A percentile compares a stretch with the other conserved stretches of the same genome.
phyloP scores from a whole-genome alignment of 1,284 basidiomycete species.

The Papiliotrema nemorosa region DNA sequence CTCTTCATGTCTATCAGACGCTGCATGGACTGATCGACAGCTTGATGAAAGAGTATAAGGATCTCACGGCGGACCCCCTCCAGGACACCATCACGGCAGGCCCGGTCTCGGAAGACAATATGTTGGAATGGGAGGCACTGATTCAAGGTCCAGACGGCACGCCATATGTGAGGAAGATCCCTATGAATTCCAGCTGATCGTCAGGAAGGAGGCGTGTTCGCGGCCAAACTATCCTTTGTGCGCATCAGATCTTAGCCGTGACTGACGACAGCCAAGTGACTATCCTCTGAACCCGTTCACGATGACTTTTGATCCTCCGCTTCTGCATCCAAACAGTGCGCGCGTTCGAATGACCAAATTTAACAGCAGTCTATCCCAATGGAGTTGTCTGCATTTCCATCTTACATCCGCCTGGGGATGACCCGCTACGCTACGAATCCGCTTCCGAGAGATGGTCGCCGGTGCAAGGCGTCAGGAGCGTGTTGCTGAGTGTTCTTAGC shows the following conservation, averaged over 20 bases:
- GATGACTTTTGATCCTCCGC: constrained; percentile 95
- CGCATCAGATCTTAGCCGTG: constrained; percentile 44
- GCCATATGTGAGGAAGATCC: constrained; percentile 69
- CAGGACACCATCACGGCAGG: constrained; percentile 87
- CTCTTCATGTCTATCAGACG: background rate
- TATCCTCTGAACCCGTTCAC: constrained; percentile 96
- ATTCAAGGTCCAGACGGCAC: constrained; percentile 96
- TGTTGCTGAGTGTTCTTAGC: constrained; percentile 89
- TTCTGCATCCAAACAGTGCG: constrained; percentile 97
- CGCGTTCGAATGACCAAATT: constrained; percentile 5
- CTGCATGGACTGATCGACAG: constrained; percentile 40
- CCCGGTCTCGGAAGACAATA: constrained; percentile 84
- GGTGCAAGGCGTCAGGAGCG: constrained; percentile 83
- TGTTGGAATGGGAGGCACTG: constrained; percentile 97
- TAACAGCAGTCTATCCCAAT: constrained; percentile 70
- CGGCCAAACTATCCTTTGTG: constrained; percentile 87
- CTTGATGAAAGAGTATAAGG: constrained; percentile 90
- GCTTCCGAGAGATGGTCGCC: constrained; percentile 98
- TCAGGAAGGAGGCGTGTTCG: constrained; percentile 94
- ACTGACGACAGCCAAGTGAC: constrained; percentile 65
- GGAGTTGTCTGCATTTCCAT: constrained; percentile 98
- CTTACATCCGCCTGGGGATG: constrained; percentile 94
- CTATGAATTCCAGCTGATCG: background rate
- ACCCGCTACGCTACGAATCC: constrained; percentile 66
- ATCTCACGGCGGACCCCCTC: constrained; percentile 61